Evolutionary conservation across 345 rosid species (phyloP), one percentile per base, ranked within the genome.

Genomic region (Cardamine resedifolia): DNA sequence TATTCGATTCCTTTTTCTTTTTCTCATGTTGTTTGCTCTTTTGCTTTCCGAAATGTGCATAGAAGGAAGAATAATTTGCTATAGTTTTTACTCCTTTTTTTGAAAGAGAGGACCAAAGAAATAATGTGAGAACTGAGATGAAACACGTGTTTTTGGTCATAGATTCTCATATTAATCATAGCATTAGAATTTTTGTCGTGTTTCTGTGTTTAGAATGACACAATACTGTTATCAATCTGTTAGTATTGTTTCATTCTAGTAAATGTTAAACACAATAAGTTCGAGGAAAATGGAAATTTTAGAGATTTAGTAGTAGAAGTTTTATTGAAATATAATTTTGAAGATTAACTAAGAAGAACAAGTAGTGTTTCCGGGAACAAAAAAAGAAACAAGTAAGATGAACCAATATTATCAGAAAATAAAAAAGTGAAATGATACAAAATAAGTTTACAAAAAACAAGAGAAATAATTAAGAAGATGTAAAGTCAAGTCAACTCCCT

Each of bases 11-110:
- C 26, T 61, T 24, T 30, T 61, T 19, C 39, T 67, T 55, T 59
- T 65, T 15, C 48, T 74, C 44, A 52, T 73, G 50, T 45, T 47
- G 19, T 28, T 38, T 47, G 34, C 53, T 24, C 41, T 61, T 75
- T 75, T 75, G 39, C 69, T 68, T 75, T 58, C 64, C 15, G n/a
- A 16, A 51, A 20, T 68, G 74, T 68, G 55, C 68, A 68, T 67
- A 68, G 63, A 68, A 67, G 62, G 68, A 68, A 68, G 47, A 58
- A 58, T 74, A 44, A 3, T 59, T 59, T 50, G 62, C 59, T 73
- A 30, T 60, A 23, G 50, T 18, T 55, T 56, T 39, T 30, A 64
- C 15, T 2, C 10, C 23, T 49, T 66, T 65, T 45, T 34, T 16
- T 7, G 15, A 43, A 18, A 1, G 38, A 36, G 36, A 47, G 0